A percentile compares a stretch with the other conserved stretches of the same genome.
Evolutionary conservation across 2,329 filamentous ascomycete genomes (phyloP).

Genomic region (Epichloe scottii): DNA sequence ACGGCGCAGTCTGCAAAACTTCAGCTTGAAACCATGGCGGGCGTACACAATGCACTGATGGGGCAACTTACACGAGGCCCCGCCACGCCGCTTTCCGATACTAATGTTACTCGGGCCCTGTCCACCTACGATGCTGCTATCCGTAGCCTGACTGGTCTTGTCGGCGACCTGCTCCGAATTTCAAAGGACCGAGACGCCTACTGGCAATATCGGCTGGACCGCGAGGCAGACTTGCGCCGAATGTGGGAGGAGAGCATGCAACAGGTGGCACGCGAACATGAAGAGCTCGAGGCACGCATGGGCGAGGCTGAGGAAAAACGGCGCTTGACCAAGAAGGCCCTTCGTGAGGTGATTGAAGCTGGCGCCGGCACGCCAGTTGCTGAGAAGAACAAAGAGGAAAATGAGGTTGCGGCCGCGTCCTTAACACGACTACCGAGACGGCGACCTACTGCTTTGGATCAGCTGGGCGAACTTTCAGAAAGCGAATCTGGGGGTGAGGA

Average conservation of each 20-base stretch:
- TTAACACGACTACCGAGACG: conserved; percentile 30
- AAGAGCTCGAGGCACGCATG: conserved; percentile 75
- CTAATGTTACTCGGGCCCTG: conserved; percentile 63
- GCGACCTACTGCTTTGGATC: conserved; percentile 54
- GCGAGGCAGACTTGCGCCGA: conserved; percentile 79
- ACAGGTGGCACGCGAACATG: conserved; percentile 86
- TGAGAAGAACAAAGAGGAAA: conserved; percentile 20
- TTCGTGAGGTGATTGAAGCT: conserved; percentile 69
- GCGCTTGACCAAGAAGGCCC: conserved; percentile 75
- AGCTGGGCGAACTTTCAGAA: conserved; percentile 65
- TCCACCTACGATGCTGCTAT: conserved; percentile 83
- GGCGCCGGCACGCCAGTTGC: conserved; percentile 19
- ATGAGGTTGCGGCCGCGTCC: conserved; percentile 24
- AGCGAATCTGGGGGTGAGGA: conserved; percentile 73
- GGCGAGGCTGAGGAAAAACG: conserved; percentile 85
- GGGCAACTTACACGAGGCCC: conserved; percentile 56
- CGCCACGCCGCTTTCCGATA: conserved; percentile 59
- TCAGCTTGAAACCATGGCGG: conserved; percentile 80
- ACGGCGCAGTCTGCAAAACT: conserved; percentile 89
- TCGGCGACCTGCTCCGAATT: conserved; percentile 82
- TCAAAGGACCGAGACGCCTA: conserved; percentile 88
- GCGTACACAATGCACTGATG: conserved; percentile 73
- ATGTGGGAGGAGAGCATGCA: conserved; percentile 99
- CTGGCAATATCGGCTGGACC: conserved; percentile 90
- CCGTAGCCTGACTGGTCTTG: conserved; percentile 69